Conservation (phyloP, 2,329 filamentous ascomycete genomes). For the Aspergillus udagawae region DNA sequence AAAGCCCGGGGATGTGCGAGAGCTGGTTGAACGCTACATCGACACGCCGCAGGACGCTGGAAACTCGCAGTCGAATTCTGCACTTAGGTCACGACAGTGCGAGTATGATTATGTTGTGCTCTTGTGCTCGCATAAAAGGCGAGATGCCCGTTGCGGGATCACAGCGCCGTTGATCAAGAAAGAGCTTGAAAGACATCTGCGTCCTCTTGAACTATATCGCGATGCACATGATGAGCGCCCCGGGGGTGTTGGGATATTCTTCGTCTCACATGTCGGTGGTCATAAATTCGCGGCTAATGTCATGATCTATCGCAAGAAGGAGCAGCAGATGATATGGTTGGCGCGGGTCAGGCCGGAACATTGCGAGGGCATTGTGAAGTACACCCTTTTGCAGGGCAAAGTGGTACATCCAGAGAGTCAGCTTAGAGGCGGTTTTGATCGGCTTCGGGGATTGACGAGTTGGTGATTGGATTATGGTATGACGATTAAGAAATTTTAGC, state of each 20-base stretch:
- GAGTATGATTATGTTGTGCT: constrained; percentile 80
- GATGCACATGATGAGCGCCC: constrained; percentile 78
- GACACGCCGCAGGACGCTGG: constrained; percentile 54
- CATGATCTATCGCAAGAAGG: constrained; percentile 68
- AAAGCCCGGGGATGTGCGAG: constrained; percentile 59
- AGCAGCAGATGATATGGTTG: constrained; percentile 66
- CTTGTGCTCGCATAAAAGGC: constrained; percentile 82
- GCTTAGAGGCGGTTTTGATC: constrained; percentile 79
- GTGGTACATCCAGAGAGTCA: constrained; percentile 81
- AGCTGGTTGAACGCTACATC: constrained; percentile 64
- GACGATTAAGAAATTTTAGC: not conserved
- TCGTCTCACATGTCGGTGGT: constrained; percentile 86
- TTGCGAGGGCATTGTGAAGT: constrained; percentile 81
- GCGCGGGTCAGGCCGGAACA: constrained; percentile 81
- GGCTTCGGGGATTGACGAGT: constrained; percentile 68
- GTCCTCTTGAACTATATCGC: constrained; percentile 71
- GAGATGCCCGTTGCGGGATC: constrained; percentile 87
- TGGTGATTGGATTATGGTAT: constrained; percentile 23
- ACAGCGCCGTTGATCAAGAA: constrained; percentile 75
- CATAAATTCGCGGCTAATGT: constrained; percentile 94
- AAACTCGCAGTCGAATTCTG: constrained; percentile 44
- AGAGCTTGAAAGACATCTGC: constrained; percentile 79
- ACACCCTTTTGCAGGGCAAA: constrained; percentile 82
- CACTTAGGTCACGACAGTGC: constrained; percentile 54
- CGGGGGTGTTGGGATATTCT: constrained; percentile 84